Base-by-base conservation (phyloP, 2,329 filamentous ascomycete genomes). In the Fusarium clavum region DNA sequence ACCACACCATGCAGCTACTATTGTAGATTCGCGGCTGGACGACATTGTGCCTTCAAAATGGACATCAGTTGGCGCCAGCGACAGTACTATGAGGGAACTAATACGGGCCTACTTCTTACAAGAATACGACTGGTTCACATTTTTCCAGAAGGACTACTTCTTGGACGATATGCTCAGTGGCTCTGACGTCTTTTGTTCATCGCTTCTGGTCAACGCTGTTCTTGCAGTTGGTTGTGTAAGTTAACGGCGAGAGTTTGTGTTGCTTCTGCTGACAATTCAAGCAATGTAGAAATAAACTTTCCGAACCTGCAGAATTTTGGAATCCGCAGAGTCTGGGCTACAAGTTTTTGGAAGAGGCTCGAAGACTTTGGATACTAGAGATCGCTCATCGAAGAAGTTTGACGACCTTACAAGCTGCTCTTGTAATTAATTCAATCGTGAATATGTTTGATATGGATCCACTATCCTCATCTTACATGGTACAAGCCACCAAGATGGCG, bases 61-160 rank as follows among this genome's bases (percentile, higher is more conserved):
- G 63, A 67, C 65, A 6, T 22, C 14, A 5, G 63, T 64, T 7
- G 1, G 11, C 1, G 27, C 18, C 1, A 27, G 14, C 1, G 29
- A 64, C 11, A 11, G 20, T 5, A 40, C 10, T 0, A 67, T 67
- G 63, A 55, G 34, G 9, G 29, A 32, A 1, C 14, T 68, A 1
- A 41, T 68, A 2, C 24, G 44, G 0, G 16, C 29, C 1, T 68
- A 67, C 14, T 53, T 67, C 3, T 53, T 67, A 3, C 48, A 67
- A 13, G 63, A 63, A n/a, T 57, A 67, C 1, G 47, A 48, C 12
- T 63, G 41, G 34, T 67, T 67, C 8, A 55, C 58, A 0, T 58
- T 59, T 13, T 67, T 68, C 2, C 49, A 67, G 1, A 68, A 63
- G 16, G 64, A 63, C 14, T 25, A 40, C 3, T 67, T 68, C 40